Conservation (phyloP, 2,329 filamentous ascomycete species). For the Fonsecaea nubica region DNA sequence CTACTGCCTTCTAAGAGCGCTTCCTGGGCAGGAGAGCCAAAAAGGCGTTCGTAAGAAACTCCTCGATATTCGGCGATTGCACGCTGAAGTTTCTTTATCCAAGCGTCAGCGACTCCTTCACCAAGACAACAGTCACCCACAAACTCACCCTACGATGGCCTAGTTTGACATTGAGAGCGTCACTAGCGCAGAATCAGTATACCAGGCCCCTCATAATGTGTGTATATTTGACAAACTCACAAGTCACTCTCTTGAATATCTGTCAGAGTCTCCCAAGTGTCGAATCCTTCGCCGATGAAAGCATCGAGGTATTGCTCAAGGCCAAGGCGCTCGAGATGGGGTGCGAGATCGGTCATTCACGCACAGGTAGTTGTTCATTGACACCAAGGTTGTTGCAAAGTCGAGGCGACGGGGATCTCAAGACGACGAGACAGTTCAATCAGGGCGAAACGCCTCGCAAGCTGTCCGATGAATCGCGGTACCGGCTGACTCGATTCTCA, state of each 20-base stretch:
- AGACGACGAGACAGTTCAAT: constrained; percentile 20
- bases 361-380: constrained; percentile 32
- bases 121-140: not conserved
- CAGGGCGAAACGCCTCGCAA: constrained; percentile 30
- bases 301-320: constrained; percentile 76
- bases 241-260: constrained; percentile 86
- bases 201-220: not conserved
- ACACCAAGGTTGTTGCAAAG: constrained; percentile 18
- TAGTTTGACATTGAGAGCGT: constrained; percentile 76
- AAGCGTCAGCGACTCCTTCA: constrained; percentile 15
- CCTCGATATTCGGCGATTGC: constrained; percentile 78
- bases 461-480: constrained; percentile 23
- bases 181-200: constrained; percentile 54
- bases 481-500: constrained; percentile 26
- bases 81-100: constrained; percentile 75
- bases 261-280: constrained; percentile 81
- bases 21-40: constrained; percentile 46
- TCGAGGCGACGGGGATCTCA: constrained; percentile 11
- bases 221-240: constrained; percentile 55
- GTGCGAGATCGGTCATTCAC: constrained; percentile 69
- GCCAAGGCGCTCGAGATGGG: constrained; percentile 75
- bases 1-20: constrained; percentile 46
- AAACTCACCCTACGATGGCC: constrained; percentile 76
- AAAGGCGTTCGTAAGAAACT: constrained; percentile 57
- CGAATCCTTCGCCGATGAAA: constrained; percentile 80